Evolutionary conservation across 805 yeast genomes (phyloP).

Genomic region (Candida fluviatilis): DNA sequence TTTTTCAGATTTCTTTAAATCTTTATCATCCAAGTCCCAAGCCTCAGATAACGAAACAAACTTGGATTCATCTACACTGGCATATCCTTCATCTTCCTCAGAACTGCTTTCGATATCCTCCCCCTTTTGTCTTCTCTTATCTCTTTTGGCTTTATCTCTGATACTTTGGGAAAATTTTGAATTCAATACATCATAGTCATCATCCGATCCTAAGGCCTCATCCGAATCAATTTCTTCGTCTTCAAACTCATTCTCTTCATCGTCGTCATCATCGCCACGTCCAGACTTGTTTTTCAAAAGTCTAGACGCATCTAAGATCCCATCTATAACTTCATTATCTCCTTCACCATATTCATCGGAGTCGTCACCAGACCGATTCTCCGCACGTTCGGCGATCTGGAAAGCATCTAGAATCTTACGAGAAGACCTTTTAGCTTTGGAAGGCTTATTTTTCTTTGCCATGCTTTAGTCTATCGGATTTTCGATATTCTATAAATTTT

Average conservation of each 20-base stretch:
- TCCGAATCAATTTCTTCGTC: conserved; percentile 80
- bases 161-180: conserved; percentile 67
- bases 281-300: conserved; percentile 24
- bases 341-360: conserved; percentile 15
- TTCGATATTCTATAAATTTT: neutral
- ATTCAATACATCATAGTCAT: conserved; percentile 58
- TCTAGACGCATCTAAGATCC: conserved; percentile 39
- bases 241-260: conserved; percentile 29
- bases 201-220: conserved; percentile 83
- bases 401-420: conserved; percentile 41
- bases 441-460: conserved; percentile 17
- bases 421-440: conserved; percentile 27
- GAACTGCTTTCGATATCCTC: conserved; percentile 33
- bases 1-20: conserved; percentile 20
- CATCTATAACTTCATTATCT: conserved; percentile 26
- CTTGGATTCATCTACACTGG: conserved; percentile 72
- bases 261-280: conserved; percentile 16
- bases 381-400: conserved; percentile 41
- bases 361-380: conserved; percentile 17
- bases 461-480: conserved; percentile 5
- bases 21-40: conserved; percentile 77
- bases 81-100: conserved; percentile 54
- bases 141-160: conserved; percentile 48
- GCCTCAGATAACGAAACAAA: conserved; percentile 78
- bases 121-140: conserved; percentile 27